These are phyloP conservation scores for Coffea canephora DNA, from an alignment of 257 asterid genomes.

Conservation along the genomic window DNA sequence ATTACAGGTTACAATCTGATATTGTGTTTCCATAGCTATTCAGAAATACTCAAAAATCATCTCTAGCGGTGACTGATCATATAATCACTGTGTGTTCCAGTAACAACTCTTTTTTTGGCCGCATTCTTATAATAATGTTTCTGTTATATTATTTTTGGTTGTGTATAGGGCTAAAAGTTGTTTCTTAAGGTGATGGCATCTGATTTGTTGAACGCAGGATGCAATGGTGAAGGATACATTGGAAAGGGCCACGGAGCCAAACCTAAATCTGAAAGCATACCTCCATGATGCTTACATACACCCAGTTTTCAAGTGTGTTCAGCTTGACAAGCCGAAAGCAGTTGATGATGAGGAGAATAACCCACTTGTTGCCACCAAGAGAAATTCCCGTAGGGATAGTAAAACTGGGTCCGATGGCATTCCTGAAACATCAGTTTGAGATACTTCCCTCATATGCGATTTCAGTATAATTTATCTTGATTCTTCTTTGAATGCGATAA, in stretches of 20 bases:
- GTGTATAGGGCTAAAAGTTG: neutral
- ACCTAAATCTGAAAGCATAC: constrained; percentile 41
- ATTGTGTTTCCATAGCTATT: constrained; percentile 3
- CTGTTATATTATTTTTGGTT: neutral
- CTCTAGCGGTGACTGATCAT: neutral
- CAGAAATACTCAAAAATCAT: neutral
- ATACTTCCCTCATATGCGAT: neutral
- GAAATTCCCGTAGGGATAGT: constrained; percentile 26
- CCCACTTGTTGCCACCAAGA: constrained; percentile 37
- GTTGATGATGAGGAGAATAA: constrained; percentile 34
- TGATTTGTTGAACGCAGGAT: constrained; percentile 33
- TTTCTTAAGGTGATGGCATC: neutral
- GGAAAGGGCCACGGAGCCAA: constrained; percentile 58
- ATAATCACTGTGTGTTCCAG: neutral
- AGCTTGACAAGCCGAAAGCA: constrained; percentile 18
- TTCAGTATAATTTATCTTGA: neutral
- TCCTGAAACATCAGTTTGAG: constrained; percentile 15
- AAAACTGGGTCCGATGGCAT: constrained; percentile 20
- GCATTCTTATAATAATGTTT: neutral
- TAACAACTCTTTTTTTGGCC: neutral
- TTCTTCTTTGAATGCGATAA: neutral
- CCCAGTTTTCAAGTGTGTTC: constrained; percentile 50
- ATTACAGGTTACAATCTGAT: constrained; percentile 52
- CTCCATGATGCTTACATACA: constrained; percentile 52
- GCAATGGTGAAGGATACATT: constrained; percentile 66